Base-by-base conservation (phyloP, 352 stramenopile genomes). In the Globisporangium cederbergense region DNA sequence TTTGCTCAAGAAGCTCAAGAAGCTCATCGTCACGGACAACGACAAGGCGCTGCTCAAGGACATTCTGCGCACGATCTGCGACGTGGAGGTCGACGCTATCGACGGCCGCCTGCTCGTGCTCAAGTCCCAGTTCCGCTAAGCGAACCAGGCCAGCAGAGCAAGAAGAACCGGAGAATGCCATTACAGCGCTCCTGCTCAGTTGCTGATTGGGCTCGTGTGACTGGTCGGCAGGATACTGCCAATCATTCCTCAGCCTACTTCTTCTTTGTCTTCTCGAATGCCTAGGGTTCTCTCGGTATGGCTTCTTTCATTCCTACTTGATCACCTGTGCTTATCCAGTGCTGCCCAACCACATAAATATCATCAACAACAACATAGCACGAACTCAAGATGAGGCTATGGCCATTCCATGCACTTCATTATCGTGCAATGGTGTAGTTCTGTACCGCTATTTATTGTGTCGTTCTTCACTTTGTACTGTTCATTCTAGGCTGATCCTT, bases 71-170 rank as follows among this genome's bases (percentile, higher is more conserved):
- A 95, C 84, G 25, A 95, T 95, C 76, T 93, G 84, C 62, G 83
- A 95, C 62, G 81, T 93, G 40, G 84, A 95, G 63, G 83, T 90
- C 38, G 84, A 95, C 66, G 84, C 85, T 3, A 90, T 95, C 68
- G 86, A 95, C 68, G 86, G 84, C 25, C 81, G 79, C 43, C 53
- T 91, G 58, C 76, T 95, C 34, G 86, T 95, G 60, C 78, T 95
- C 60, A 93, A 95, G 73, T 88, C 82, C 1, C 86, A 95, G 71
- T 95, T 95, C 80, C 86, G 86, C 69, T 95, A 90, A 58, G 42
- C 42, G 16, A n/a, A 8, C 32, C 4, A 14, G 1, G 16, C 13
- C 42, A 7, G 18, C 1, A 4, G 42, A 20, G 4, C 16, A 20
- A 47, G 16, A 20, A 20, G 42, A n/a, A 10, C 34, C 8, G 10